Base-by-base conservation (phyloP, 768 basidiomycete species). In the Mycena rosella region DNA sequence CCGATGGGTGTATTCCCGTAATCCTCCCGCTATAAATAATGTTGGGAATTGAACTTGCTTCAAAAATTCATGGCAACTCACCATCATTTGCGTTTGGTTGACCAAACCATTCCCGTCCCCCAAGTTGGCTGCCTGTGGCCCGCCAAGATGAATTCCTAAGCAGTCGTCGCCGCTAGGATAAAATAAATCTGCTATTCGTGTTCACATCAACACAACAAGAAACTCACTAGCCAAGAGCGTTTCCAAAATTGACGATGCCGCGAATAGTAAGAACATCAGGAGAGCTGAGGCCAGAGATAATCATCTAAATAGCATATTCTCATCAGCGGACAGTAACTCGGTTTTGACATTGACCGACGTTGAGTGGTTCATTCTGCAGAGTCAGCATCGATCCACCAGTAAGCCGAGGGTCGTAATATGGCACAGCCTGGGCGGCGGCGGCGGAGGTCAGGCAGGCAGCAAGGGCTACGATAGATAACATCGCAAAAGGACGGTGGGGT, bases 211-310 rank as follows among this genome's bases (percentile, higher is more conserved):
- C 30, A 40, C 38, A 26, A 2, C 22, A n/a, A 44, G n/a, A 15
- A 20, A 77, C 83, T 62, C 56, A 86, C 85, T 84, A 85, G 22
- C 84, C 83, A 36, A 86, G 78, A 11, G 85, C 80, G 30, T 75
- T 77, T 0, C 84, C 86, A 60, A 75, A 85, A 72, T 86, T 84
- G 67, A 84, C 26, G 38, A 85, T 48, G 0, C 86, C 84, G 32
- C 78, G 72, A 45, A 81, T 75, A 0, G 79, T 83, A 54, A 85
- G 76, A 14, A 84, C 80, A 0, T 26, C 75, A 0, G 80, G 75
- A 2, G 85, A 84, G 68, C 85, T 87, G 15, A 78, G 60, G 0
- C 79, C 85, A 0, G 86, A 87, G 56, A 87, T 78, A 65, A 87
- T 85, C 11, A 69, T 69, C 63, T 69, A 29, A n/a, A 10, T 1